A percentile compares a stretch with the other conserved stretches of the same genome.
These are phyloP conservation scores for Calonectria pauciramosa DNA, from an alignment of 2,329 filamentous ascomycete species.

Conservation along the genomic window DNA sequence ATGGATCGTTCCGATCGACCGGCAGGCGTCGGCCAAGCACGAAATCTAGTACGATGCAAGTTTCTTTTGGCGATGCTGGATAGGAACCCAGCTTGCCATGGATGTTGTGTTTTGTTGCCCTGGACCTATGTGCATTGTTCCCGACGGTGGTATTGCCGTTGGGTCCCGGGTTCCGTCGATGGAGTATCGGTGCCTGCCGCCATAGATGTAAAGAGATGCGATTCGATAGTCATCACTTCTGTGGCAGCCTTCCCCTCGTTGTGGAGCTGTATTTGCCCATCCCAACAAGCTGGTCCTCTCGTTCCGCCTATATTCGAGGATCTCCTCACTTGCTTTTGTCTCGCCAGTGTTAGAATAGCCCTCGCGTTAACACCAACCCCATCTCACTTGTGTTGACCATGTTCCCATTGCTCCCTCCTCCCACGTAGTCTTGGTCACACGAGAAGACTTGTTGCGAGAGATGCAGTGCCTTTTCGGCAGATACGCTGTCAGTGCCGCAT, in stretches of 20 bases:
- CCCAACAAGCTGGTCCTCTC: background rate
- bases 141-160: background rate
- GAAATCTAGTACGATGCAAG: background rate
- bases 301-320: background rate
- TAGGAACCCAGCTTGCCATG: background rate
- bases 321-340: background rate
- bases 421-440: background rate
- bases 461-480: conserved; percentile 20
- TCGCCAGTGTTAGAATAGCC: background rate
- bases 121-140: conserved; percentile 10
- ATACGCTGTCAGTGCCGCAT: conserved; percentile 28
- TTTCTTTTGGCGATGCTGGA: background rate
- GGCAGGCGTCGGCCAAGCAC: conserved; percentile 22
- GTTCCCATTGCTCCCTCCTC: background rate
- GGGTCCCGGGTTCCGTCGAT: background rate
- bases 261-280: background rate
- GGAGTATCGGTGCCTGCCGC: conserved; percentile 12
- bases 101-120: background rate
- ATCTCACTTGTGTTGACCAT: background rate
- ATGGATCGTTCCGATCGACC: conserved; percentile 10
- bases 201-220: conserved; percentile 13
- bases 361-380: background rate
- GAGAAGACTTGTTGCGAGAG: background rate
- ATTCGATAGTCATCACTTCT: conserved; percentile 16
- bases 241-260: conserved; percentile 3